These are phyloP conservation scores for Lathyrus aphaca DNA, from an alignment of 306 rosid genomes.

Conservation along the genomic window DNA sequence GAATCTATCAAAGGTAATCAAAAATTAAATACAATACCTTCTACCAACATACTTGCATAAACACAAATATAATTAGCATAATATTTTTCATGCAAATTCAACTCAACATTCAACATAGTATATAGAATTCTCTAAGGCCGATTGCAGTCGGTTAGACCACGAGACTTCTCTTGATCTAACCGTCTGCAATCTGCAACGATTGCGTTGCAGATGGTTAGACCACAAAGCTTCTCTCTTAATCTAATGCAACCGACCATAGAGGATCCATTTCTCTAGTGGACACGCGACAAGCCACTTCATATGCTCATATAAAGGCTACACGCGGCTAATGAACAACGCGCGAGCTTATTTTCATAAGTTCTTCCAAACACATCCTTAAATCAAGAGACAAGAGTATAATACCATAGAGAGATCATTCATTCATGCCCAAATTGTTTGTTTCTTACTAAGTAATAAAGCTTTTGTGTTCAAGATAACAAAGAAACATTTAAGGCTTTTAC, in stretches of 20 bases:
- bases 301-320: not conserved
- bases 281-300: not conserved
- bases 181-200: not conserved
- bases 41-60: conserved; percentile 18
- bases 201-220: no score
- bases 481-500: conserved; percentile 39
- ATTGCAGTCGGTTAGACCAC: no score
- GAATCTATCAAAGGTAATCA: conserved; percentile 1
- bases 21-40: not conserved
- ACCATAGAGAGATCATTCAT: conserved; percentile 1
- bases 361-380: not conserved
- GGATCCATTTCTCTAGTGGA: not conserved
- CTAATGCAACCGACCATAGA: not conserved
- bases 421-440: conserved; percentile 37
- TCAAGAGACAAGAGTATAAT: not conserved
- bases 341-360: not conserved
- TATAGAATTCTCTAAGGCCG: not conserved
- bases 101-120: not conserved
- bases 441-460: conserved; percentile 42
- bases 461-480: conserved; percentile 48
- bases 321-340: not conserved
- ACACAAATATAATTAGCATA: conserved; percentile 11
- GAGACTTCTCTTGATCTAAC: no score
- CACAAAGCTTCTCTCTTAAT: no score
- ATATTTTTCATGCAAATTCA: conserved; percentile 13